Base-by-base conservation (phyloP, 2,329 filamentous ascomycete genomes). In the Cercospora berteroae region DNA sequence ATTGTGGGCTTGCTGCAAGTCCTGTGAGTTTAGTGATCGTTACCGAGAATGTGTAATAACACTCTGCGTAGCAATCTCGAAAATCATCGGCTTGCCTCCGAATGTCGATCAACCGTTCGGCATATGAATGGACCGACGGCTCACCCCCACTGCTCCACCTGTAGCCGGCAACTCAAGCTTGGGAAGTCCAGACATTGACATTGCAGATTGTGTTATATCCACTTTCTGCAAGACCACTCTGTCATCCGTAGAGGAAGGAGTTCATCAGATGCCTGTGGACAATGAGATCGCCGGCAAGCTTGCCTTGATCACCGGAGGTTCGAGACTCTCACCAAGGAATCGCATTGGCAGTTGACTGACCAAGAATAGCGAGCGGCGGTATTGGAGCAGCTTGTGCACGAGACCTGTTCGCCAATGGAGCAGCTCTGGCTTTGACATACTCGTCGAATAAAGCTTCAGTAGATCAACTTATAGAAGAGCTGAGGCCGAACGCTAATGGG, bases 251-350 rank as follows among this genome's bases (percentile, higher is more conserved):
- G 16, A 10, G 4, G 9, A 4, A 27, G 23, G 27, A 58, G 6
- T 8, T 3, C 13, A 20, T 33, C 8, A 39, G 39, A 71, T 71
- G 69, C 69, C 69, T 16, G 44, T 75, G 16, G 73, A 80, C 68
- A 81, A 80, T 69, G 72, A 77, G 39, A 74, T 88, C 67, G 79
- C 79, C 44, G 85, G 85, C 66, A 81, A 84, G 61, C 77, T 88
- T 52, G 87, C 86, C 55, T 80, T 89, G 8, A 83, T 89, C 57
- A 89, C 87, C 2, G 87, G 87, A 52, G 87, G 86, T 57, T 88
- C 86, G 62, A 9, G 13, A 20, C 18, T 5, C 29, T 7, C 20
- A 29, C 31, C 4, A n/a, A 33, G 27, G 23, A 20, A 27, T 18
- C 5, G 8, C 8, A 31, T 39, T 59, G 13, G 31, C 33, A 23